These are phyloP conservation scores for Madurella mycetomatis DNA, from an alignment of 2,329 filamentous ascomycete genomes.

Conservation along the genomic window DNA sequence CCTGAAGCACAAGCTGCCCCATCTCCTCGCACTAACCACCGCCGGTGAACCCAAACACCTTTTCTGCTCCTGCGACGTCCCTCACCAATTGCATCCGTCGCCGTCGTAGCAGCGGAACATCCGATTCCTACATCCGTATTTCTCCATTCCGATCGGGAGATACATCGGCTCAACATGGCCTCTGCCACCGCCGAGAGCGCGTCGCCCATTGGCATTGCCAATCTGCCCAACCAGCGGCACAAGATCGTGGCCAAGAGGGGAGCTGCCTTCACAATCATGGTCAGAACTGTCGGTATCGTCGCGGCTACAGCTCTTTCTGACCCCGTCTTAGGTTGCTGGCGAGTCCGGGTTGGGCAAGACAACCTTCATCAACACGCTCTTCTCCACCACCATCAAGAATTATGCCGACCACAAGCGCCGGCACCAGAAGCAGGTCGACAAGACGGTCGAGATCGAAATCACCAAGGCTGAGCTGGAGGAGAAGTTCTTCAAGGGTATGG, in stretches of 20 bases:
- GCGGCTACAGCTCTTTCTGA: constrained; percentile 26
- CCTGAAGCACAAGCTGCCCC: constrained; percentile 34
- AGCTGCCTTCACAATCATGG: constrained; percentile 99
- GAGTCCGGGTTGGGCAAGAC: constrained; percentile 99
- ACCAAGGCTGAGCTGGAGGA: constrained; percentile 99
- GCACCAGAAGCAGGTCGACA: constrained; percentile 99
- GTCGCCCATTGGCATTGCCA: constrained; percentile 69
- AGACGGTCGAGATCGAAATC: constrained; percentile 99
- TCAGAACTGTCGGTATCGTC: constrained; percentile 40
- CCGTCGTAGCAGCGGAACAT: constrained; percentile 16
- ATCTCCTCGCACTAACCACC: constrained; percentile 19
- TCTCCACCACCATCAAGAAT: constrained; percentile 99
- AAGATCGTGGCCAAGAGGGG: constrained; percentile 78
- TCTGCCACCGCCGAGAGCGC: constrained; percentile 55
- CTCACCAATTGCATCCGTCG: constrained; percentile 17
- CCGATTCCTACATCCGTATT: constrained; percentile 14
- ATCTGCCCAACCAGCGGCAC: constrained; percentile 69
- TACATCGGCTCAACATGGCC: constrained; percentile 47
- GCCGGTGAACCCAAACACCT: constrained; percentile 28
- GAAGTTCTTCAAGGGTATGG: constrained; percentile 99
- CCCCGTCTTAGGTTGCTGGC: constrained; percentile 71
- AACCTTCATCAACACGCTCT: constrained; percentile 99
- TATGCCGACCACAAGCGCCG: constrained; percentile 99
- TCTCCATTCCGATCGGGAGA: constrained; percentile 11
- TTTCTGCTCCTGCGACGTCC: constrained; percentile 16